Percentiles rank a stretch among this genome's conserved stretches.
Conservation (phyloP, 2,329 filamentous ascomycete genomes). For the Phoma herbarum region DNA sequence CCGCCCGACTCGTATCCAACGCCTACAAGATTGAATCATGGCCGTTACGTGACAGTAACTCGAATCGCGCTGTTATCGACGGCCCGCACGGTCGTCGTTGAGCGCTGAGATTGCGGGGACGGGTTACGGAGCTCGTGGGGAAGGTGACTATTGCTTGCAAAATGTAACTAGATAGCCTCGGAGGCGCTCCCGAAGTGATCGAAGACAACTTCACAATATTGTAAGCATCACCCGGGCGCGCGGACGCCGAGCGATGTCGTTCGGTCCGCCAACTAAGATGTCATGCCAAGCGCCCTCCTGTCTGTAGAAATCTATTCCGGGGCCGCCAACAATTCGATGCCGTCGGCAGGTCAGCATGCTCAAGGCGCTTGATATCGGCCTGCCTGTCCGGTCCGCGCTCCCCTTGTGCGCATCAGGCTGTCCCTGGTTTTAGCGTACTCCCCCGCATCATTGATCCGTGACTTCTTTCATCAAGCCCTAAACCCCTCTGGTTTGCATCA, state of each 20-base stretch:
- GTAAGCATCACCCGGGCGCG: not conserved
- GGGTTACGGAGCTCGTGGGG: conserved; percentile 17
- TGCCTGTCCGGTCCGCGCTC: conserved; percentile 21
- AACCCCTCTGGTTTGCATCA: conserved; percentile 27
- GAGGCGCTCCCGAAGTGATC: conserved; percentile 7
- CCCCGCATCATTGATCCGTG: conserved; percentile 30
- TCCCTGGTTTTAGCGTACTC: conserved; percentile 33
- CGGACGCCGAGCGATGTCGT: conserved; percentile 26
- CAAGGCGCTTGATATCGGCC: conserved; percentile 20
- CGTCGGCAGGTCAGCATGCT: conserved; percentile 8
- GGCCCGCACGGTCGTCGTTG: conserved; percentile 22
- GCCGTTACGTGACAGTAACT: conserved; percentile 32
- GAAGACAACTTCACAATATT: not conserved
- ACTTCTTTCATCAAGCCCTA: conserved; percentile 20
- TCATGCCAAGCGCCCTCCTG: conserved; percentile 28
- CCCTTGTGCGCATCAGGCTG: conserved; percentile 16
- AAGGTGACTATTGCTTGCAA: conserved; percentile 14
- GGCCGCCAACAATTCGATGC: conserved; percentile 1
- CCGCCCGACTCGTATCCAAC: conserved; percentile 29
- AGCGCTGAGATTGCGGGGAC: conserved; percentile 18
- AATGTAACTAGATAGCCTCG: conserved; percentile 2
- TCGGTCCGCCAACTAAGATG: conserved; percentile 33
- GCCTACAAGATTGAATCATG: conserved; percentile 30
- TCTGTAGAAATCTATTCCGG: conserved; percentile 5
- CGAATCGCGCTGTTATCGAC: conserved; percentile 27